Percentiles rank a stretch among this genome's conserved stretches.
Evolutionary conservation across 1,284 basidiomycete genomes (phyloP).

Genomic region (Rhizoctonia solani): DNA sequence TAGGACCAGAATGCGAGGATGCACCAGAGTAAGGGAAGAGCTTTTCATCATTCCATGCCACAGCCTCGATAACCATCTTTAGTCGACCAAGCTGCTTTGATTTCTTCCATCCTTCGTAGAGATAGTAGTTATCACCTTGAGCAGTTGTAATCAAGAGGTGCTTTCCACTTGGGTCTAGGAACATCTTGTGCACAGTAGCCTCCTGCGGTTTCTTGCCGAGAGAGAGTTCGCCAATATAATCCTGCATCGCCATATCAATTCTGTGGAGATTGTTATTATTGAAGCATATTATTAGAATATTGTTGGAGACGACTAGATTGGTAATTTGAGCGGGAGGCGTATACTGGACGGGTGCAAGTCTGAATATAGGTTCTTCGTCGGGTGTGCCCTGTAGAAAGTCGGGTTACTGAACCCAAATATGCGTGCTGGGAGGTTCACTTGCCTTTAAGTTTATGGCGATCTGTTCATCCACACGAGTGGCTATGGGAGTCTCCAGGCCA

Average conservation of each 20-base stretch:
- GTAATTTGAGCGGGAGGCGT: constrained; percentile 80
- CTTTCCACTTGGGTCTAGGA: constrained; percentile 88
- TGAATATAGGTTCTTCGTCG: constrained; percentile 70
- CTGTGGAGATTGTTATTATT: constrained; percentile 77
- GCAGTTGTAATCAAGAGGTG: constrained; percentile 86
- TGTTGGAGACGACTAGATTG: constrained; percentile 80
- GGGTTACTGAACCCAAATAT: constrained; percentile 30
- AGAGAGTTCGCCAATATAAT: constrained; percentile 72
- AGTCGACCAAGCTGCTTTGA: constrained; percentile 77
- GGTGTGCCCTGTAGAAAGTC: constrained; percentile 18
- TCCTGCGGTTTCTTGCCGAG: constrained; percentile 64
- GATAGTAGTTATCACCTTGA: constrained; percentile 94
- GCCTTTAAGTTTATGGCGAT: constrained; percentile 40
- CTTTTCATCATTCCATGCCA: constrained; percentile 78
- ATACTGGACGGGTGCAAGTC: constrained; percentile 86
- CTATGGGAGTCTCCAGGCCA: constrained; percentile 19
- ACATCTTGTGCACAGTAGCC: constrained; percentile 75
- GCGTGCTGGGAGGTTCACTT: constrained; percentile 40
- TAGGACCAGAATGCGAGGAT: constrained; percentile 56
- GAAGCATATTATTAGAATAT: constrained; percentile 83
- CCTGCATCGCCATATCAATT: constrained; percentile 81
- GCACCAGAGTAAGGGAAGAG: constrained; percentile 48
- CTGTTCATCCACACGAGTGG: constrained; percentile 12
- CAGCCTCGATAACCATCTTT: constrained; percentile 86
- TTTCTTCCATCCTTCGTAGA: constrained; percentile 79